Conservation (phyloP, 768 basidiomycete species). For the Russula emetica region DNA sequence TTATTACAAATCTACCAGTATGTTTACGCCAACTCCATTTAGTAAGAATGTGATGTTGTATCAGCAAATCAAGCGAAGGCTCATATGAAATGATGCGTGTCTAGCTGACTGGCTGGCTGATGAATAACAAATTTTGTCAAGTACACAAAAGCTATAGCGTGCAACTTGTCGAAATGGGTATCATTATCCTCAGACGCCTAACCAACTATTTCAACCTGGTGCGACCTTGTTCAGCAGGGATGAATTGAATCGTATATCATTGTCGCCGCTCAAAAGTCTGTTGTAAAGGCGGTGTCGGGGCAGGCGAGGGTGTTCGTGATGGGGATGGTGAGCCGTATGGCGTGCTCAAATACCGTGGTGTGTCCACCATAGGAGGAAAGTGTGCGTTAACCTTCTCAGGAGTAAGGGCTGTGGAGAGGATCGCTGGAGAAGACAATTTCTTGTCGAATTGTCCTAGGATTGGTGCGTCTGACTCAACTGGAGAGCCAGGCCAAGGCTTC, state of each 20-base stretch:
- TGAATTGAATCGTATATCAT: neutral
- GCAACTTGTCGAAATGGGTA: constrained; percentile 26
- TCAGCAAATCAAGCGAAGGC: neutral
- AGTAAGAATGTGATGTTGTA: neutral
- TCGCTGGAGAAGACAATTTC: constrained; percentile 48
- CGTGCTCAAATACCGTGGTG: constrained; percentile 45
- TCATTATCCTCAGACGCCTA: constrained; percentile 11
- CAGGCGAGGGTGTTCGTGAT: constrained; percentile 46
- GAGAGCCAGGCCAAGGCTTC: constrained; percentile 42
- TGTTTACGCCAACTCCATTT: constrained; percentile 21
- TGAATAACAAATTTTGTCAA: constrained; percentile 16
- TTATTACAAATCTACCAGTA: constrained; percentile 24
- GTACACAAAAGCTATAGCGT: constrained; percentile 6
- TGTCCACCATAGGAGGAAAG: constrained; percentile 42
- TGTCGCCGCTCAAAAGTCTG: constrained; percentile 17
- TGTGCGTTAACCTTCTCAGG: constrained; percentile 32
- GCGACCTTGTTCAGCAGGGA: neutral
- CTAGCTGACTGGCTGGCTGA: constrained; percentile 9
- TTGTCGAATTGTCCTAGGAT: constrained; percentile 57
- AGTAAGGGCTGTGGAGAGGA: constrained; percentile 42
- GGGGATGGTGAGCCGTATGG: constrained; percentile 50
- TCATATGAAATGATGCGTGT: neutral
- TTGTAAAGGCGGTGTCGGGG: constrained; percentile 29
- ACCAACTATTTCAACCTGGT: constrained; percentile 3
- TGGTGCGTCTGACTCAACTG: constrained; percentile 48